Conservation (phyloP, 352 stramenopile species). For the Ophiocytium majus region DNA sequence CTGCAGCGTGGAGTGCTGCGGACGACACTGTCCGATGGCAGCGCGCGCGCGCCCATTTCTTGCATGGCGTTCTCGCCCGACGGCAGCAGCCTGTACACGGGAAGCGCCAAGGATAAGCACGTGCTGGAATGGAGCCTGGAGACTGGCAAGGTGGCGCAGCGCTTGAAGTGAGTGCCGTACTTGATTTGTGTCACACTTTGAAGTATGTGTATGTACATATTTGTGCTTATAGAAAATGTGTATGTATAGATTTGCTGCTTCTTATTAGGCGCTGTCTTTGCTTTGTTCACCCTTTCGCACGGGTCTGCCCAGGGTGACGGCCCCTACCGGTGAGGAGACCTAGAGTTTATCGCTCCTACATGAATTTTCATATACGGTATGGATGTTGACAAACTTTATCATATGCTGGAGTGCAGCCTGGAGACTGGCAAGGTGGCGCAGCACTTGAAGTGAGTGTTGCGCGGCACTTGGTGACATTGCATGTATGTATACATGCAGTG, state of each 20-base stretch:
- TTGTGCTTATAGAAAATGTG: background rate
- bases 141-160: slow-evolving; percentile 27
- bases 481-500: background rate
- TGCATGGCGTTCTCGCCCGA: slow-evolving; percentile 37
- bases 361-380: no score
- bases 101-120: slow-evolving; percentile 31
- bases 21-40: background rate
- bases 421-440: slow-evolving; percentile 30
- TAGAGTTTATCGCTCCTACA: no score
- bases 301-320: no score
- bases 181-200: background rate
- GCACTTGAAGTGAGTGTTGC: slow-evolving; percentile 40
- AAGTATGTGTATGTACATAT: no score
- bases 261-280: background rate
- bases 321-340: no score
- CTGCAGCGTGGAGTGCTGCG: background rate
- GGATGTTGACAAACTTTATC: slow-evolving; percentile 27
- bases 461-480: background rate
- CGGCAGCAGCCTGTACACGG: slow-evolving; percentile 36
- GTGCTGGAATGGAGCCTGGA: slow-evolving; percentile 50
- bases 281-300: no score
- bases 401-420: slow-evolving; percentile 46
- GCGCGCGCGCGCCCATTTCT: background rate
- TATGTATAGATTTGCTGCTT: background rate
- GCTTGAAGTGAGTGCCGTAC: slow-evolving; percentile 37